A percentile compares a stretch with the other conserved stretches of the same genome.
These are phyloP conservation scores for Raphanus hybrid DNA, from an alignment of 441 rosid genomes.

Conservation along the genomic window DNA sequence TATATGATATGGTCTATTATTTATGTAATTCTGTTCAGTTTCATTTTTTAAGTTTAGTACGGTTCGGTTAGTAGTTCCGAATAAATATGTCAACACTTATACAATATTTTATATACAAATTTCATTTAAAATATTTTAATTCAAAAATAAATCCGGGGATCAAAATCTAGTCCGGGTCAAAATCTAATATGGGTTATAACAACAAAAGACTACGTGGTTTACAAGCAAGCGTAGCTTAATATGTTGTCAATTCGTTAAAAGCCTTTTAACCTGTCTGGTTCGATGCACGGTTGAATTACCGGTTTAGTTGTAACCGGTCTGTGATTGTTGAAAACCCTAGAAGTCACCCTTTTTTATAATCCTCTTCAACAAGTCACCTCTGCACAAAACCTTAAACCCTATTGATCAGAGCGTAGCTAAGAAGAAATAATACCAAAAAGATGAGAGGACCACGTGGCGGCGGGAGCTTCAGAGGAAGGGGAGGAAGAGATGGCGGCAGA, in stretches of 20 bases:
- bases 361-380: background rate
- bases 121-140: no score
- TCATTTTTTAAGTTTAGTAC: no score
- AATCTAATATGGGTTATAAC: no score
- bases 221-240: background rate
- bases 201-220: no score
- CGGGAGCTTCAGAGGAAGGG: slow-evolving; percentile 70
- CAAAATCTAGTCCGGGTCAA: no score
- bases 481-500: slow-evolving; percentile 70
- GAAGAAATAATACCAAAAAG: background rate
- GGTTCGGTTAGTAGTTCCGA: no score
- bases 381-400: background rate
- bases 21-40: no score
- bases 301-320: slow-evolving; percentile 26
- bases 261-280: background rate
- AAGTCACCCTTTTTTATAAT: background rate
- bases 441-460: slow-evolving; percentile 85
- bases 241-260: background rate
- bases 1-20: no score
- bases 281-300: background rate
- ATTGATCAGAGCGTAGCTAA: background rate
- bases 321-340: background rate
- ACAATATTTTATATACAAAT: no score
- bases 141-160: no score
- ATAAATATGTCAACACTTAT: no score